Evolutionary conservation across 306 rosid genomes (phyloP).

Genomic region (Sphenostylis stenocarpa): DNA sequence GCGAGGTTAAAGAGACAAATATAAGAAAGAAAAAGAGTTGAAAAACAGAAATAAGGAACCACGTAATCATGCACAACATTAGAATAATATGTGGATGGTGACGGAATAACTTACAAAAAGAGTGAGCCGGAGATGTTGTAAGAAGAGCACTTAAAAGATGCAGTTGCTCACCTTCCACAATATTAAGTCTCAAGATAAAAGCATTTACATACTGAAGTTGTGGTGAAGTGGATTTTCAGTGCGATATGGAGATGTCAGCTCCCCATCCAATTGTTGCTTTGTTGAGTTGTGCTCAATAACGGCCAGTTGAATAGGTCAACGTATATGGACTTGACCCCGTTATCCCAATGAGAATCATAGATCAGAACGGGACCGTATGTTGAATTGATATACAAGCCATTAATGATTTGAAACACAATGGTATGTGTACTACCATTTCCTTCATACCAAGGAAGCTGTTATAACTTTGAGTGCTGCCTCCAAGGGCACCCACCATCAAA

Average conservation of each 20-base stretch:
- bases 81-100: neutral
- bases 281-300: conserved; percentile 18
- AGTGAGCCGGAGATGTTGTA: neutral
- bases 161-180: conserved; percentile 35
- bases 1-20: neutral
- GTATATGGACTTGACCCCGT: conserved; percentile 12
- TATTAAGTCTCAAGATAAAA: conserved; percentile 2
- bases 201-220: conserved; percentile 16
- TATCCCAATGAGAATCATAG: conserved; percentile 20
- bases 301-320: conserved; percentile 1
- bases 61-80: too few relatives aligned
- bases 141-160: conserved; percentile 14
- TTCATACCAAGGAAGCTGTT: conserved; percentile 30
- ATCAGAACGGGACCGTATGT: conserved; percentile 18
- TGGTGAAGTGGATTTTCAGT: neutral
- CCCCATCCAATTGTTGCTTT: conserved; percentile 28
- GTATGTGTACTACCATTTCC: neutral
- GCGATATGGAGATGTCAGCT: conserved; percentile 20
- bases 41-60: neutral
- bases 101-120: neutral
- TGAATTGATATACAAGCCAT: conserved; percentile 30
- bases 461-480: conserved; percentile 71
- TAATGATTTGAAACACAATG: conserved; percentile 13
- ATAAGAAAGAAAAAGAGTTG: neutral
- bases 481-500: conserved; percentile 87